Percentiles rank a stretch among this genome's conserved stretches.
Conservation (phyloP, 2,329 filamentous ascomycete genomes). For the Penicillium rolfsii region DNA sequence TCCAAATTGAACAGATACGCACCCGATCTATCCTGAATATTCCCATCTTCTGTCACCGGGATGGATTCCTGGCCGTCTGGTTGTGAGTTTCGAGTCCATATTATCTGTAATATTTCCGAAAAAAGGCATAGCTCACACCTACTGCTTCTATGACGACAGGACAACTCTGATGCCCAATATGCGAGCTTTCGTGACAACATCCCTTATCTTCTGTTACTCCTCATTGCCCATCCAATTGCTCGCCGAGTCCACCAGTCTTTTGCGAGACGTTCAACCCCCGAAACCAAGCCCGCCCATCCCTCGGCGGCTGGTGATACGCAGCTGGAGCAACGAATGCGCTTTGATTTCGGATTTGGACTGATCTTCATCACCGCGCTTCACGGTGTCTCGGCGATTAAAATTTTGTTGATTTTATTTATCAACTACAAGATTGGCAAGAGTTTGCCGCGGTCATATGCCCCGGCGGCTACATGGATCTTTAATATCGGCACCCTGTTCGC, state of each 20-base stretch:
- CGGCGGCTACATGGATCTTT: conserved; percentile 82
- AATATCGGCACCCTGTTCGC: conserved; percentile 84
- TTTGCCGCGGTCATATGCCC: conserved; percentile 71
- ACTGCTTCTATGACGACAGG: conserved; percentile 54
- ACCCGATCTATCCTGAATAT: conserved; percentile 79
- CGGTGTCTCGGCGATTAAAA: conserved; percentile 81
- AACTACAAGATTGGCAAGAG: conserved; percentile 80
- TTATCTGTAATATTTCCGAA: neutral
- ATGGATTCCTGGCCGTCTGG: conserved; percentile 90
- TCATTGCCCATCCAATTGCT: conserved; percentile 77
- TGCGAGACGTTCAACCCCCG: conserved; percentile 47
- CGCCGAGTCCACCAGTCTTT: conserved; percentile 70
- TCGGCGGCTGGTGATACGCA: conserved; percentile 55
- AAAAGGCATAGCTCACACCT: conserved; percentile 21
- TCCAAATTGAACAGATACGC: conserved; percentile 61
- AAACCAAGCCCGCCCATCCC: conserved; percentile 25
- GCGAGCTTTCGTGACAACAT: conserved; percentile 81
- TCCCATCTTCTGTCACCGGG: conserved; percentile 72
- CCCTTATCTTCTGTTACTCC: conserved; percentile 73
- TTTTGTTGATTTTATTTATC: conserved; percentile 74
- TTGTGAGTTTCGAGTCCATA: conserved; percentile 59
- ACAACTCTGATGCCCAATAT: conserved; percentile 90
- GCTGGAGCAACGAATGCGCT: conserved; percentile 71
- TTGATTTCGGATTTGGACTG: conserved; percentile 80
- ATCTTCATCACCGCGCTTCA: conserved; percentile 80